Evolutionary conservation across 73 alveolate genomes (phyloP), one percentile per base, ranked within the genome.

Genomic region (Paramecium caudatum): DNA sequence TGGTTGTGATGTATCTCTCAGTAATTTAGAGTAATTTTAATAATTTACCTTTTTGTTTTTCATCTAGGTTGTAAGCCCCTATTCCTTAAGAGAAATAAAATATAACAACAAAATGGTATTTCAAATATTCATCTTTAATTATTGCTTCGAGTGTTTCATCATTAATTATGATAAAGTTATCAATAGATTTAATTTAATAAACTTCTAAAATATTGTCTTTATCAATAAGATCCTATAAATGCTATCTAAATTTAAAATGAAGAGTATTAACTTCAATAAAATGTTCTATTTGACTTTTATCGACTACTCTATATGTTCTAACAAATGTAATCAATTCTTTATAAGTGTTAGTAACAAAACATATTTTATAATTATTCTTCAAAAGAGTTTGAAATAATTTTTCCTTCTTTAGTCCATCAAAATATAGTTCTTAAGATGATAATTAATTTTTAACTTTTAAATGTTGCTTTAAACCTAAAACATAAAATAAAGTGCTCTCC

Each of bases 191-290:
- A 32, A 32, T 12, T 1, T 30, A 36, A 3, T n/a, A 27, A 0
- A 8, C 6, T 13, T 30, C 49, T 16, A 65, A 33, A 13, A 65
- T 36, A 12, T 36, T 36, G 12, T 65, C 27, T 33, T 65, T 36
- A 32, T 65, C 83, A 25, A 65, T 33, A 17, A 65, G 17, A 65
- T 65, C 17, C 34, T 65, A 10, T 25, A 65, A 25, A 33, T 36
- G 34, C 34, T 65, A 65, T 65, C 83, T 65, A 65, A 65, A 65
- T 33, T 65, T 65, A 65, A 32, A 36, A 0, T 65, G 80, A 23
- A 55, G 23, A 19, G 80, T 19, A 55, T 55, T 55, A 21, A 55
- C 80, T 23, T 55, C 83, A 9, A 33, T n/a, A 12, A 65, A 65
- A 9, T 25, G 55, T 32, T 33, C 36, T 9, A 32, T 65, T 30